phyloP scores from a whole-genome alignment of 1,139 yeast species.

The Sugiyamaella novakii region DNA sequence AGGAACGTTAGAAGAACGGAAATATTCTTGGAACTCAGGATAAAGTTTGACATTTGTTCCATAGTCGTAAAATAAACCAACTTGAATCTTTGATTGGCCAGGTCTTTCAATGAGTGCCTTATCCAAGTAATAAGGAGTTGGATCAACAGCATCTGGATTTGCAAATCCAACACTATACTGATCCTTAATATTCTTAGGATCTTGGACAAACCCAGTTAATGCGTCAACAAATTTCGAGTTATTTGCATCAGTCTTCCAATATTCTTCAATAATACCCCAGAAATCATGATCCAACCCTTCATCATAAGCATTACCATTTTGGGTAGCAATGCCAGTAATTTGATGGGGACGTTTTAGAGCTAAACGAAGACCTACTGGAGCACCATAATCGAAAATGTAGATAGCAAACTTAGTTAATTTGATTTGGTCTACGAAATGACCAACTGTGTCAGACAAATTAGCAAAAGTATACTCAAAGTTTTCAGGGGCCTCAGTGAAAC shows the following conservation, averaged over 20 bases:
- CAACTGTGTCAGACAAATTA: constrained; percentile 42
- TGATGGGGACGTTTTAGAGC: constrained; percentile 41
- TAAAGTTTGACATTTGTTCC: constrained; percentile 42
- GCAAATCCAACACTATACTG: constrained; percentile 44
- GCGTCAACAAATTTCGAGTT: constrained; percentile 25
- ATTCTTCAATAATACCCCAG: constrained; percentile 45
- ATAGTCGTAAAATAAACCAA: constrained; percentile 46
- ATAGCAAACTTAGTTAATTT: constrained; percentile 40
- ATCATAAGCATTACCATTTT: constrained; percentile 51
- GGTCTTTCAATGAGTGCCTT: constrained; percentile 37
- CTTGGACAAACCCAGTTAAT: constrained; percentile 31
- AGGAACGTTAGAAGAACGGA: constrained; percentile 44
- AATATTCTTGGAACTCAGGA: constrained; percentile 46
- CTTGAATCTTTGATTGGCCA: constrained; percentile 41
- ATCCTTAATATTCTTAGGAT: constrained; percentile 31
- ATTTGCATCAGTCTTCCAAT: constrained; percentile 39
- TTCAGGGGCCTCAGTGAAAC: constrained; percentile 43
- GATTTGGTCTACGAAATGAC: constrained; percentile 39
- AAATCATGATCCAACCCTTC: constrained; percentile 46
- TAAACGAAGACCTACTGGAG: constrained; percentile 47
- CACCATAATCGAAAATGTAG: constrained; percentile 51
- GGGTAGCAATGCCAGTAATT: constrained; percentile 43
- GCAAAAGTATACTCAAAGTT: constrained; percentile 42
- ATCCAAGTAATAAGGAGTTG: constrained; percentile 44
- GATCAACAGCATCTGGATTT: constrained; percentile 39